phyloP scores from a whole-genome alignment of 371 early-diverging fungal genomes.

The Rozella allomycis region DNA sequence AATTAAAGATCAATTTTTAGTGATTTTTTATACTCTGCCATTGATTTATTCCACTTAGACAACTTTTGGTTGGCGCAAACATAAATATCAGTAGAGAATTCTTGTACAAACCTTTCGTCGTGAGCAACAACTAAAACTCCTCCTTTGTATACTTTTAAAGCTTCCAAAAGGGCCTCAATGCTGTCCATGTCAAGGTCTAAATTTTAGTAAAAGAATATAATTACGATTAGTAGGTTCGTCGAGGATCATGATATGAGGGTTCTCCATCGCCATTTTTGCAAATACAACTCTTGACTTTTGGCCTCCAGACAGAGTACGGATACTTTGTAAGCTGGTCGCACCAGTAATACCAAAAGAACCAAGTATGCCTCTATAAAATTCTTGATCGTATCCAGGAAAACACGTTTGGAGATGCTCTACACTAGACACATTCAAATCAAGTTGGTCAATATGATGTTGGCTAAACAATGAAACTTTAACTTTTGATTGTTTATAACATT shows the following conservation, averaged over 20 bases:
- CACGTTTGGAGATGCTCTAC: conserved; percentile 22
- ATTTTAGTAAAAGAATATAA: not conserved
- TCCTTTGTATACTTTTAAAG: conserved; percentile 56
- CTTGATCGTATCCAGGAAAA: too few species aligned
- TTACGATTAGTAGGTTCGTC: conserved; percentile 58
- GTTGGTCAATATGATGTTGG: conserved; percentile 93
- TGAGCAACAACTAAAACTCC: conserved; percentile 82
- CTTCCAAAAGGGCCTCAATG: conserved; percentile 66
- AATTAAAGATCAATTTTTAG: too few species aligned
- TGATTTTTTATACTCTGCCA: too few species aligned
- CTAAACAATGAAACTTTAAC: conserved; percentile 85
- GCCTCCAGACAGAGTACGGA: conserved; percentile 90
- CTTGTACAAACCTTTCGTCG: conserved; percentile 71
- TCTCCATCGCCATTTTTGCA: conserved; percentile 70
- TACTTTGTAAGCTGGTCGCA: conserved; percentile 74
- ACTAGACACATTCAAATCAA: conserved; percentile 20
- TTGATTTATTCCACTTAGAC: too few species aligned
- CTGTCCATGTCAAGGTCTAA: conserved; percentile 54
- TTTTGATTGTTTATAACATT: conserved; percentile 74
- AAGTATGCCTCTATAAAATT: conserved; percentile 14
- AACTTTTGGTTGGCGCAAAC: too few species aligned
- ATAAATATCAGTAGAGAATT: conserved; percentile 74
- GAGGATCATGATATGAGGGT: conserved; percentile 85
- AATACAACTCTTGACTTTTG: conserved; percentile 93
- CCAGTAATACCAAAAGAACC: conserved; percentile 90